A percentile compares a stretch with the other conserved stretches of the same genome.
These are phyloP conservation scores for Fraxinus cuspidata DNA, from an alignment of 257 asterid species.

Conservation along the genomic window DNA sequence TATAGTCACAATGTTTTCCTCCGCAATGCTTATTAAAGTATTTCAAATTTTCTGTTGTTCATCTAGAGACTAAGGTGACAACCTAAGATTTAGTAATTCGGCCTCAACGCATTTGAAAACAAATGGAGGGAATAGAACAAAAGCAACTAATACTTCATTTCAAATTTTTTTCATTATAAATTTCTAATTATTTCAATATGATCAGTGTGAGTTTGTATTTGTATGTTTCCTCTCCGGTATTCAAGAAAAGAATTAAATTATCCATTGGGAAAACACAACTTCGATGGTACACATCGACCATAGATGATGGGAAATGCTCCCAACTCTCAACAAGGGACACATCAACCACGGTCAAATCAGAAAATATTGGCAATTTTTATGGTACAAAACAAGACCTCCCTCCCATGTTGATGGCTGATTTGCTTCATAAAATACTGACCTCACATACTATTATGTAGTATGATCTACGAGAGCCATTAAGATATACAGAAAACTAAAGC, in stretches of 20 bases:
- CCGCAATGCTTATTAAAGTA: neutral
- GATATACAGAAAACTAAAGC: neutral
- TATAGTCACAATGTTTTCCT: neutral
- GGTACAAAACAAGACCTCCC: neutral
- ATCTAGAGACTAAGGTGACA: neutral
- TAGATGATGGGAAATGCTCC: neutral
- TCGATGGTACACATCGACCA: no score
- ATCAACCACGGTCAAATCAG: neutral
- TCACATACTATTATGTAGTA: neutral
- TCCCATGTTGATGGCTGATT: neutral
- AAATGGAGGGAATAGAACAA: neutral
- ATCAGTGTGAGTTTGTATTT: no score
- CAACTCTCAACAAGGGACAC: neutral
- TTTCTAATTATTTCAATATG: no score
- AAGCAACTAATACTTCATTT: neutral
- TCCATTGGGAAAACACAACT: neutral
- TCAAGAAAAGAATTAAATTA: neutral
- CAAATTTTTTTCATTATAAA: no score
- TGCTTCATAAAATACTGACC: neutral
- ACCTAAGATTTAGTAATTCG: neutral
- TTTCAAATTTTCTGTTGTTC: neutral
- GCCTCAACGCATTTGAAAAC: neutral
- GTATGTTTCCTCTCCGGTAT: no score
- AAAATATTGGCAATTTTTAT: neutral
- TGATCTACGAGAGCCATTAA: neutral